Evolutionary conservation across 1,139 yeast genomes (phyloP).

Genomic region (Diutina siamensis): DNA sequence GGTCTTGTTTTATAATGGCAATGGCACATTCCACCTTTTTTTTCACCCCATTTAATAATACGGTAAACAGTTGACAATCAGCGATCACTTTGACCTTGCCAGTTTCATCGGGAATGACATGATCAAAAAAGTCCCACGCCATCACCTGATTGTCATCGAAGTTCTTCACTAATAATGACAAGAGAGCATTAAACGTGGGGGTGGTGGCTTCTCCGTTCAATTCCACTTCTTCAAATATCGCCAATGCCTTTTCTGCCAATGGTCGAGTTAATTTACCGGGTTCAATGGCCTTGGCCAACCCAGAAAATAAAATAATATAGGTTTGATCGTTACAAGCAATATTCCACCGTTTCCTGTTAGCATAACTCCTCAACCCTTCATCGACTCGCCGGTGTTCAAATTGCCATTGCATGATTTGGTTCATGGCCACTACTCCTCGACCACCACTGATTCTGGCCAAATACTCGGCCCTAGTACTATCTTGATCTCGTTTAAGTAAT

Average conservation of each 20-base stretch:
- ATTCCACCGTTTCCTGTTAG: constrained; percentile 50
- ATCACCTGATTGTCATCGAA: constrained; percentile 20
- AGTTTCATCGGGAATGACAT: constrained; percentile 8
- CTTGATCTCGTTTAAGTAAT: constrained; percentile 36
- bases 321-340: constrained; percentile 43
- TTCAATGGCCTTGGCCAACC: constrained; percentile 32
- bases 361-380: constrained; percentile 35
- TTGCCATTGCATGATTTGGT: constrained; percentile 40
- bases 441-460: constrained; percentile 36
- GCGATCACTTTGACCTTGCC: constrained; percentile 15
- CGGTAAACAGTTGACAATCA: constrained; percentile 29
- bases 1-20: constrained; percentile 11
- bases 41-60: constrained; percentile 27
- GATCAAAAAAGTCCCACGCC: constrained; percentile 32
- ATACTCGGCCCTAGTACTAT: constrained; percentile 38
- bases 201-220: not conserved
- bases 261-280: constrained; percentile 23
- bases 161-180: constrained; percentile 25
- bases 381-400: constrained; percentile 28
- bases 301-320: constrained; percentile 44
- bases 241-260: constrained; percentile 15
- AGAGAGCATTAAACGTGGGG: constrained; percentile 27
- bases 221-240: constrained; percentile 15
- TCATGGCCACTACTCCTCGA: constrained; percentile 51
- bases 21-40: constrained; percentile 15